phyloP scores from a whole-genome alignment of 1,139 yeast species.

The Pichia sp. region DNA sequence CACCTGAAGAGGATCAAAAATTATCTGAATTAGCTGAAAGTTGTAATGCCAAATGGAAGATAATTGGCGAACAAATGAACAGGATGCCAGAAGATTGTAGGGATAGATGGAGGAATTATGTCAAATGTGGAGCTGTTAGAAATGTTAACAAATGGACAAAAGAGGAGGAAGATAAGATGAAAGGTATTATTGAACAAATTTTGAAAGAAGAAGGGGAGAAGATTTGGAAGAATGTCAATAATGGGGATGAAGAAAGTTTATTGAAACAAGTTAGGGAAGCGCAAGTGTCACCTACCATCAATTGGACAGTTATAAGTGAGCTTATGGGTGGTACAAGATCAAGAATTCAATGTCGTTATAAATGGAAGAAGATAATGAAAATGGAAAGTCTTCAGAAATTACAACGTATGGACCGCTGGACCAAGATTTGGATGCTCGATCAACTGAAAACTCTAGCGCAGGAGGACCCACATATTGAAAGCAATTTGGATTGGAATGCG shows the following conservation, averaged over 20 bases:
- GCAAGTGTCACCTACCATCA: conserved; percentile 37
- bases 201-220: conserved; percentile 23
- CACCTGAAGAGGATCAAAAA: conserved; percentile 64
- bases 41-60: conserved; percentile 79
- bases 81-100: conserved; percentile 98
- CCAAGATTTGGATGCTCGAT: conserved; percentile 53
- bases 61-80: conserved; percentile 67
- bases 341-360: conserved; percentile 88
- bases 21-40: conserved; percentile 56
- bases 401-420: conserved; percentile 41
- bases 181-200: conserved; percentile 45
- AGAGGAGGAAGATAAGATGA: conserved; percentile 61
- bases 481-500: conserved; percentile 59
- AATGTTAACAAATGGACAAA: conserved; percentile 70
- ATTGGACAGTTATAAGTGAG: conserved; percentile 90
- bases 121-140: conserved; percentile 77
- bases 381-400: conserved; percentile 49
- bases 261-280: conserved; percentile 3
- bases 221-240: background rate
- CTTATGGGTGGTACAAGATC: conserved; percentile 83
- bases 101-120: conserved; percentile 92
- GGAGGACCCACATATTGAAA: conserved; percentile 9
- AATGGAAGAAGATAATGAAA: conserved; percentile 77
- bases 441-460: conserved; percentile 34
- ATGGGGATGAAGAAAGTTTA: background rate